Conservation (phyloP, 345 rosid genomes). For the Anacardium occidentale region DNA sequence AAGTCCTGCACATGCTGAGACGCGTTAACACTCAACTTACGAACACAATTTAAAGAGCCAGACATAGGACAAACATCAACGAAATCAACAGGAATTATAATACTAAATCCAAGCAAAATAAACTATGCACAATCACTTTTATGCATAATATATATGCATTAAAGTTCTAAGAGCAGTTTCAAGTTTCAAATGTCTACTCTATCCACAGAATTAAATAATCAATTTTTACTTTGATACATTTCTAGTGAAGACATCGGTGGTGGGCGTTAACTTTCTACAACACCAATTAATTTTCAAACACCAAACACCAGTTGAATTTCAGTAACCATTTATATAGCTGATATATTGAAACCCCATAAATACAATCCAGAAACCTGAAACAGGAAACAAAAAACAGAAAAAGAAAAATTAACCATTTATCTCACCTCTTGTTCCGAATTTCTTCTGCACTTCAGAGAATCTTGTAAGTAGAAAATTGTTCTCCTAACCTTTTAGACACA, state of each 20-base stretch:
- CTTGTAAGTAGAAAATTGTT: too few species aligned
- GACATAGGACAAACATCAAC: too few species aligned
- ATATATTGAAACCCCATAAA: constrained; percentile 22
- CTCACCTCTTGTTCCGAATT: constrained; percentile 11
- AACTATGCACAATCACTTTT: too few species aligned
- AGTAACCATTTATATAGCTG: constrained; percentile 8
- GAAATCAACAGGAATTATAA: too few species aligned
- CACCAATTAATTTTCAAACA: too few species aligned
- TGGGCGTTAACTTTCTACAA: too few species aligned
- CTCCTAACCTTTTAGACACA: background rate
- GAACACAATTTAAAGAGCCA: too few species aligned
- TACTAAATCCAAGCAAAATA: too few species aligned
- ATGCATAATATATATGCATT: too few species aligned
- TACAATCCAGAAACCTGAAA: background rate
- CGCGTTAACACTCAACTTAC: too few species aligned
- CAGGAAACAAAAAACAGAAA: background rate
- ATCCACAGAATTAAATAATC: constrained; percentile 22
- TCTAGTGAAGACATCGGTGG: constrained; percentile 30
- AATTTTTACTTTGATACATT: constrained; percentile 12
- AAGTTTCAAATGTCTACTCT: constrained; percentile 28
- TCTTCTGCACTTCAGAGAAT: constrained; percentile 5
- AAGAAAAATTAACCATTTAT: background rate
- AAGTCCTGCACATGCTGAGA: too few species aligned
- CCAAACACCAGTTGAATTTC: constrained; percentile 1
- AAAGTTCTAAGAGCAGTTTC: constrained; percentile 17